Conservation (phyloP, 305 asterid species). For the Plantago lanceolata region DNA sequence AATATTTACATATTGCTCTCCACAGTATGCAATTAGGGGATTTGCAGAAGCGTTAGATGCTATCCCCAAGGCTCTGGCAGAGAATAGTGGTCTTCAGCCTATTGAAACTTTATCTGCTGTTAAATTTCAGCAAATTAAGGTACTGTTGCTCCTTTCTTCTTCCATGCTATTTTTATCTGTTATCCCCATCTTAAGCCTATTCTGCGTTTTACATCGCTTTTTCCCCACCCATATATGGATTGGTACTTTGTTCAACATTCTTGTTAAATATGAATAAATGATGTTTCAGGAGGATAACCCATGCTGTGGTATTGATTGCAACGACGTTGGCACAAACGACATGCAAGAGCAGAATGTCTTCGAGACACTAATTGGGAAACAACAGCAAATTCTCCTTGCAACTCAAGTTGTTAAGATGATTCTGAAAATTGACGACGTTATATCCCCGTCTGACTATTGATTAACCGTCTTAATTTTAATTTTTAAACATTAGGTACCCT, state of each 20-base stretch:
- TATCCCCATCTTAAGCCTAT: no score
- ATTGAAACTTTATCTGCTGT: conserved; percentile 89
- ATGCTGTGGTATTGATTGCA: conserved; percentile 81
- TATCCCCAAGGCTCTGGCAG: conserved; percentile 94
- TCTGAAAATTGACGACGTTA: conserved; percentile 87
- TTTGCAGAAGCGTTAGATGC: conserved; percentile 91
- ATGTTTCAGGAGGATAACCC: conserved; percentile 60
- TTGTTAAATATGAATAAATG: background rate
- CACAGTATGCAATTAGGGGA: conserved; percentile 87
- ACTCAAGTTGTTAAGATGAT: conserved; percentile 98
- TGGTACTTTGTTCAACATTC: background rate
- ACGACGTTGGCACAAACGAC: conserved; percentile 75
- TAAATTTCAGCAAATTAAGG: conserved; percentile 89
- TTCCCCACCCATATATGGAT: no score
- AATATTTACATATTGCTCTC: conserved; percentile 9
- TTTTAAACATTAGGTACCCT: background rate
- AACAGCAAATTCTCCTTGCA: conserved; percentile 87
- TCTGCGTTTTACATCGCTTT: no score
- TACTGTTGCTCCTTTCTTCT: conserved; percentile 1
- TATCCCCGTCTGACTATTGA: conserved; percentile 70
- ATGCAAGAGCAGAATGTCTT: conserved; percentile 86
- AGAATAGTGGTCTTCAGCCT: conserved; percentile 87
- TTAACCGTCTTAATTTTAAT: conserved; percentile 26
- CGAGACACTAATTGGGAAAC: conserved; percentile 85
- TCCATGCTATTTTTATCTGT: no score